A percentile compares a stretch with the other conserved stretches of the same genome.
Conservation (phyloP, 352 stramenopile species). For the Phytophthora podocarpi region DNA sequence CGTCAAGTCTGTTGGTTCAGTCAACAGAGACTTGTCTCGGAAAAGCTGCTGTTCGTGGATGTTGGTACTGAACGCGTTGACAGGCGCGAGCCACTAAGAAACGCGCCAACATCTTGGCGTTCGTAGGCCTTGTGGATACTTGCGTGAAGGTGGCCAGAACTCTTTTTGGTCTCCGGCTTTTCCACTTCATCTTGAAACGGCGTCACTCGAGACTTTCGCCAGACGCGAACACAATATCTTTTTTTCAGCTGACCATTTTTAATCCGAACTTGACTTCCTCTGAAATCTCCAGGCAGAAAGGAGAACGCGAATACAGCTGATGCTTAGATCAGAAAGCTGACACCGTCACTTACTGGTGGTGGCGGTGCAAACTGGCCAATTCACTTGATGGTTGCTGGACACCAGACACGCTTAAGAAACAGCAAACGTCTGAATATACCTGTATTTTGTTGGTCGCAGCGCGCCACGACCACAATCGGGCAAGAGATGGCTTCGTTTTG, state of each 20-base stretch:
- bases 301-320: conserved; percentile 23
- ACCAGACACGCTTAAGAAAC: background rate
- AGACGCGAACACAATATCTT: background rate
- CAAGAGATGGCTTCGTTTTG: conserved; percentile 17
- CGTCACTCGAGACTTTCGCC: background rate
- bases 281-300: conserved; percentile 10
- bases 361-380: background rate
- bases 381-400: too few relatives aligned
- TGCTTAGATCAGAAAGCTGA: conserved; percentile 14
- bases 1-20: conserved; percentile 11
- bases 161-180: conserved; percentile 23
- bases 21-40: conserved; percentile 6
- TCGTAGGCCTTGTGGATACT: conserved; percentile 21
- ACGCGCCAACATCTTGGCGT: conserved; percentile 18
- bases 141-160: conserved; percentile 19
- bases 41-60: conserved; percentile 4
- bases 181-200: conserved; percentile 14
- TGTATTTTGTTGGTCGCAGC: background rate
- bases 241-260: conserved; percentile 26
- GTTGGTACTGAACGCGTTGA: conserved; percentile 3
- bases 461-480: conserved; percentile 9
- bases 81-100: conserved; percentile 22
- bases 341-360: conserved; percentile 13
- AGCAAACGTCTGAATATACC: background rate
- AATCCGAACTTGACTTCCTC: conserved; percentile 10